Percentiles rank a stretch among this genome's conserved stretches.
Conservation (phyloP, 352 stramenopile species). For the Phytophthora europaea region DNA sequence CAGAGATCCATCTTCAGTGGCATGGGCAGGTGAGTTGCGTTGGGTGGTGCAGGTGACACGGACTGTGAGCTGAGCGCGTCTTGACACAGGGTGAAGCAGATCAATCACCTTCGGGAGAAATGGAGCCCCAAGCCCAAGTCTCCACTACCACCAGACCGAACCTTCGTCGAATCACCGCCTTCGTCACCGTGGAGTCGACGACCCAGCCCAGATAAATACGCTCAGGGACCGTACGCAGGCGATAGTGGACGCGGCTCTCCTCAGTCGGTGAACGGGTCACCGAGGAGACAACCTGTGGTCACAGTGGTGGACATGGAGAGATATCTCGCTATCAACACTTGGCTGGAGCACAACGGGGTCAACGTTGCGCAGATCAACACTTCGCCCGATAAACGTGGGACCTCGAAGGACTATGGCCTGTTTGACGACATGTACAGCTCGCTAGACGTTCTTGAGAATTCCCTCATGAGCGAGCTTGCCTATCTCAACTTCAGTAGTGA, state of each 20-base stretch:
- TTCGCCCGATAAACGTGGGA: constrained; percentile 5
- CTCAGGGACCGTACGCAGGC: constrained; percentile 2
- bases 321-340: constrained; percentile 54
- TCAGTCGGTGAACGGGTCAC: constrained; percentile 17
- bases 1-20: constrained; percentile 64
- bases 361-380: constrained; percentile 34
- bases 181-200: constrained; percentile 29
- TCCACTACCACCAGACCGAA: constrained; percentile 17
- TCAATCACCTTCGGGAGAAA: constrained; percentile 64
- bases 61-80: not conserved
- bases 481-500: constrained; percentile 23
- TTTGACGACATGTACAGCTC: constrained; percentile 64
- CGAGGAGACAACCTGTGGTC: constrained; percentile 26
- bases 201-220: constrained; percentile 23
- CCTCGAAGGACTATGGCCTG: constrained; percentile 23
- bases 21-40: constrained; percentile 43
- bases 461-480: constrained; percentile 48
- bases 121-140: constrained; percentile 49
- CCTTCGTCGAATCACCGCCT: constrained; percentile 24
- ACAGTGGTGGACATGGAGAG: constrained; percentile 54
- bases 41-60: not conserved
- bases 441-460: constrained; percentile 50
- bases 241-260: constrained; percentile 19
- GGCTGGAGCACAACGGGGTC: constrained; percentile 55
- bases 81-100: constrained; percentile 52